These are phyloP conservation scores for Ustilago hordei DNA, from an alignment of 1,284 basidiomycete species.

Conservation along the genomic window DNA sequence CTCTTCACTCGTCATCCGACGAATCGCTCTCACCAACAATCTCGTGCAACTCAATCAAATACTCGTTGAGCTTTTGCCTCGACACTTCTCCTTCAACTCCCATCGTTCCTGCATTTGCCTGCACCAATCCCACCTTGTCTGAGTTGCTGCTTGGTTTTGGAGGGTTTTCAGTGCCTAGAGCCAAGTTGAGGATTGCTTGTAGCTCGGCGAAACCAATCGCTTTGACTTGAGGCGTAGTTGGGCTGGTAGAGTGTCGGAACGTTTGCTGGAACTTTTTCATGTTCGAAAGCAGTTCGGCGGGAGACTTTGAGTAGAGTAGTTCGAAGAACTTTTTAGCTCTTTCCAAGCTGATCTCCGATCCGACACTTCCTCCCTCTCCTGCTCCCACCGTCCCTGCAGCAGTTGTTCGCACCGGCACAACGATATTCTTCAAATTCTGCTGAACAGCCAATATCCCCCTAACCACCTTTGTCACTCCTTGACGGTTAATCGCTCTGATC, in stretches of 20 bases:
- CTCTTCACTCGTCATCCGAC: slow-evolving; percentile 25
- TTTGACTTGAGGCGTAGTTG: neutral
- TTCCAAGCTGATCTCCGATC: slow-evolving; percentile 77
- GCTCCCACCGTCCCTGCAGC: neutral
- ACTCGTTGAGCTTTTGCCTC: slow-evolving; percentile 62
- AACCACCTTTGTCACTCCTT: slow-evolving; percentile 87
- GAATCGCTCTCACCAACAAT: slow-evolving; percentile 33
- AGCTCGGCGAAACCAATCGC: slow-evolving; percentile 23
- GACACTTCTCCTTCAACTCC: slow-evolving; percentile 32
- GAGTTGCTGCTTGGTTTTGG: slow-evolving; percentile 6
- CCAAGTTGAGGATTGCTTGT: slow-evolving; percentile 54
- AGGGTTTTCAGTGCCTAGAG: slow-evolving; percentile 58
- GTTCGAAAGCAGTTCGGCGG: slow-evolving; percentile 11
- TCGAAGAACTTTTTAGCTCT: slow-evolving; percentile 84
- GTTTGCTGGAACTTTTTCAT: slow-evolving; percentile 25
- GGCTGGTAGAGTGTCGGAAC: neutral
- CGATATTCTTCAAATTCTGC: slow-evolving; percentile 80
- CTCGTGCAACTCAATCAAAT: slow-evolving; percentile 64
- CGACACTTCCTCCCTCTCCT: neutral
- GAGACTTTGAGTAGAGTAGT: slow-evolving; percentile 38
- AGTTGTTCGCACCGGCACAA: slow-evolving; percentile 60
- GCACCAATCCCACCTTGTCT: slow-evolving; percentile 13
- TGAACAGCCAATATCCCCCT: slow-evolving; percentile 92
- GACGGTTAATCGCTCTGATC: slow-evolving; percentile 79
- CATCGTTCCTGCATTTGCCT: slow-evolving; percentile 40